phyloP scores from a whole-genome alignment of 2,329 filamentous ascomycete genomes.

The Alternaria ethzedia region DNA sequence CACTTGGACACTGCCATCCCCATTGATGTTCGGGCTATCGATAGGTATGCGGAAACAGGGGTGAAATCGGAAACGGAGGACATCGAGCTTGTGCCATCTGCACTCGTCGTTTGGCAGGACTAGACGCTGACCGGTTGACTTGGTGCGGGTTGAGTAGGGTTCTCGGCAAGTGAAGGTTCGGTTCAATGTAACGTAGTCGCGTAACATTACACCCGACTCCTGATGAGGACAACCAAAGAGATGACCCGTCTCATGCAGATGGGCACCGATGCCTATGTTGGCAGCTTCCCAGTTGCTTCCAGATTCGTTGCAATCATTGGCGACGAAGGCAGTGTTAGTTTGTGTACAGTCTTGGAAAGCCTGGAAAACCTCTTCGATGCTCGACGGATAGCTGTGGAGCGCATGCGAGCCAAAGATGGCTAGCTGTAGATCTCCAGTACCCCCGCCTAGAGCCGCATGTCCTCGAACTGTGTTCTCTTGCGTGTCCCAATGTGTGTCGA shows the following conservation, averaged over 20 bases:
- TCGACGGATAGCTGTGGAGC: slow-evolving; percentile 87
- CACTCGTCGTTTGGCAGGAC: slow-evolving; percentile 83
- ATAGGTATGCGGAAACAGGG: slow-evolving; percentile 86
- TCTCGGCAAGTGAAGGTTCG: slow-evolving; percentile 82
- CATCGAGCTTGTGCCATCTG: slow-evolving; percentile 88
- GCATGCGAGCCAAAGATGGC: slow-evolving; percentile 93
- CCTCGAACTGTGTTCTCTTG: slow-evolving; percentile 72
- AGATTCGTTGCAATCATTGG: slow-evolving; percentile 84
- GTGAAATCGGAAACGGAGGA: slow-evolving; percentile 86
- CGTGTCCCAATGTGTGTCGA: slow-evolving; percentile 90
- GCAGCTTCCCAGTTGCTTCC: slow-evolving; percentile 96
- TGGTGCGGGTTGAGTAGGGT: slow-evolving; percentile 85
- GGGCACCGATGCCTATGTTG: slow-evolving; percentile 90
- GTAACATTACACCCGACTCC: slow-evolving; percentile 88
- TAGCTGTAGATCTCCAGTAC: slow-evolving; percentile 74
- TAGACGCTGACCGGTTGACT: slow-evolving; percentile 75
- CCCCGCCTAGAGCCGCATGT: slow-evolving; percentile 84
- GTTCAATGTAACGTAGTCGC: slow-evolving; percentile 85
- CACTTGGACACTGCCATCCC: slow-evolving; percentile 81
- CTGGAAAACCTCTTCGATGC: slow-evolving; percentile 86
- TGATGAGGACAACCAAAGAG: slow-evolving; percentile 89
- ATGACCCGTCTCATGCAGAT: slow-evolving; percentile 90
- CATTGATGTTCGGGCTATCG: slow-evolving; percentile 63
- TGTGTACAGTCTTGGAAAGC: slow-evolving; percentile 90
- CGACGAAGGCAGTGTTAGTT: slow-evolving; percentile 79